A percentile compares a stretch with the other conserved stretches of the same genome.
Evolutionary conservation across 2,329 filamentous ascomycete species (phyloP).

Genomic region (Penicillium verrucosum): DNA sequence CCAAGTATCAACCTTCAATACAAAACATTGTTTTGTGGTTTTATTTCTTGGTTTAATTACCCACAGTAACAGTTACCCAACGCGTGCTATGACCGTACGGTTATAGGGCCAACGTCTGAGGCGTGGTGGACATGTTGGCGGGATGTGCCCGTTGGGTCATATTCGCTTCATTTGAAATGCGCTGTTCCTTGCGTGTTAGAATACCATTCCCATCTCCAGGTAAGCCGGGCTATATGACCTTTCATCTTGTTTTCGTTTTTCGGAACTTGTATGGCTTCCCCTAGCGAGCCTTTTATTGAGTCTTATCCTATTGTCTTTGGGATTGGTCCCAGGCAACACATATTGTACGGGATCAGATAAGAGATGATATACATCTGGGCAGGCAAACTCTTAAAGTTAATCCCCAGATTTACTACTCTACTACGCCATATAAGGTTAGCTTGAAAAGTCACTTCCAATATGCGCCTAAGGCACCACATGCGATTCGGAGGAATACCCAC

Average conservation of each 20-base stretch:
- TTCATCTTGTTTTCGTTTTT: not conserved
- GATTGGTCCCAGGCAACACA: not conserved
- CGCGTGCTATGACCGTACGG: not conserved
- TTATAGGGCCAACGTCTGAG: not conserved
- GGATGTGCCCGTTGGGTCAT: not conserved
- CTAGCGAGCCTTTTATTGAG: too few relatives aligned
- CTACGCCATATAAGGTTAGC: not conserved
- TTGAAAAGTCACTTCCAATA: not conserved
- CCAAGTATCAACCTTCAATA: not conserved
- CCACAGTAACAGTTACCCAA: not conserved
- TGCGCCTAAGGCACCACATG: constrained; percentile 1
- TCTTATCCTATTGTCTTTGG: not conserved
- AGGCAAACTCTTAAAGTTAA: not conserved
- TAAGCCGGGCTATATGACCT: not conserved
- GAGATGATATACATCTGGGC: not conserved
- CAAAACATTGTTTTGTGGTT: not conserved
- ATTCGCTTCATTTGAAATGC: not conserved
- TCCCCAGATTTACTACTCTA: not conserved
- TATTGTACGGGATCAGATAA: not conserved
- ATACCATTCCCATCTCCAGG: not conserved
- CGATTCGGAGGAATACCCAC: constrained; percentile 3
- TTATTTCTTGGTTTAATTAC: not conserved
- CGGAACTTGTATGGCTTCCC: not conserved
- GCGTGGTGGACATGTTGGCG: not conserved
- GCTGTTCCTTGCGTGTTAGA: too few relatives aligned